These are phyloP conservation scores for Coffea canephora DNA, from an alignment of 257 asterid species.

Conservation along the genomic window DNA sequence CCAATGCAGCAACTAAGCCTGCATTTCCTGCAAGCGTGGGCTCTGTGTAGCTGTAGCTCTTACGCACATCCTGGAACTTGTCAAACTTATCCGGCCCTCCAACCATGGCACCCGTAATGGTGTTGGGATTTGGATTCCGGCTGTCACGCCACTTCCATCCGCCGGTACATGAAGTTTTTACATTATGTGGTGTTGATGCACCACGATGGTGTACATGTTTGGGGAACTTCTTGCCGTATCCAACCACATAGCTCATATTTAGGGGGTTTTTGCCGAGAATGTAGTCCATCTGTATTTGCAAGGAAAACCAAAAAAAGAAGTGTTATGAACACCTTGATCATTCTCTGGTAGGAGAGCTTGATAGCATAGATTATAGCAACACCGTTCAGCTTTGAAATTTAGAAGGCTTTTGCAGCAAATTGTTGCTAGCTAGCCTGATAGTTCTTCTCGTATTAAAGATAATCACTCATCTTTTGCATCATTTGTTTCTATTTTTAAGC, in stretches of 20 bases:
- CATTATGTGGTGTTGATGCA: conserved; percentile 61
- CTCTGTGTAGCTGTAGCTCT: conserved; percentile 70
- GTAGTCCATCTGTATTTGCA: conserved; percentile 49
- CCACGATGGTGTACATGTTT: conserved; percentile 83
- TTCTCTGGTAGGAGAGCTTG: not conserved
- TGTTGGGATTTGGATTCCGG: conserved; percentile 53
- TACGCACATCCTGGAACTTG: conserved; percentile 55
- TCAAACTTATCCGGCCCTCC: conserved; percentile 87
- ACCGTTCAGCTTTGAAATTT: not conserved
- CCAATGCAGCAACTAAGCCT: conserved; percentile 81
- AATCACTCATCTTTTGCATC: not conserved
- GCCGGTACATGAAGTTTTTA: conserved; percentile 66
- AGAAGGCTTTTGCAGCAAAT: not conserved
- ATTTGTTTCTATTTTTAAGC: not conserved
- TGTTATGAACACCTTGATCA: not conserved
- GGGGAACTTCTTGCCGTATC: conserved; percentile 63
- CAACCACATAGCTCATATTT: conserved; percentile 84
- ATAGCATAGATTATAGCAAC: not conserved
- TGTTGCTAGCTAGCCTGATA: not conserved
- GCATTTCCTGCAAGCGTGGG: conserved; percentile 91
- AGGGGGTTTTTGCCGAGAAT: conserved; percentile 70
- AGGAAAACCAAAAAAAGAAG: not conserved
- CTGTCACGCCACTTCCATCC: conserved; percentile 75
- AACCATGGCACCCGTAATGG: conserved; percentile 76
- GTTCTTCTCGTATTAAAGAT: not conserved